Evolutionary conservation across 331 rosid species (phyloP).

Genomic region (Rosa hybrid): DNA sequence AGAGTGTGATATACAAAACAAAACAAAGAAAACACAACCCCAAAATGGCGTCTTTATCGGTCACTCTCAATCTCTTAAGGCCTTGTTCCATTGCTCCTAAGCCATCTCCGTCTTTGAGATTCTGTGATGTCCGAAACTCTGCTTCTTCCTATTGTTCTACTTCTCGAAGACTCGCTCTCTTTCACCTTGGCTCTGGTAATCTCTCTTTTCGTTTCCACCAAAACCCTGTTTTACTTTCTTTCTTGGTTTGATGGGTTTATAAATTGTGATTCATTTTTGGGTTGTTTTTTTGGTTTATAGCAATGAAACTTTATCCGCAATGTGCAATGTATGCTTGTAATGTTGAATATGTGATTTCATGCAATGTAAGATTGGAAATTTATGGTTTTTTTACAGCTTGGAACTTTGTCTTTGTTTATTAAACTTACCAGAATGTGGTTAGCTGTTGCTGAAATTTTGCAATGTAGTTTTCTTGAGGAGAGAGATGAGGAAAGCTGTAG

Average conservation of each 20-base stretch:
- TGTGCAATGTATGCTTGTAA: constrained; percentile 6
- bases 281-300: background rate
- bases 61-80: constrained; percentile 18
- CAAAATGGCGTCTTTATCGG: constrained; percentile 28
- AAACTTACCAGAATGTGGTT: background rate
- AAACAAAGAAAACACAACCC: background rate
- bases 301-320: background rate
- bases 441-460: background rate
- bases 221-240: background rate
- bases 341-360: constrained; percentile 4
- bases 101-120: constrained; percentile 7
- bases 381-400: background rate
- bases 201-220: background rate
- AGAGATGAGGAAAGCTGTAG: background rate
- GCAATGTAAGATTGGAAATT: background rate
- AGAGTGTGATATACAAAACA: background rate
- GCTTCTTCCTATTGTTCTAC: constrained; percentile 28
- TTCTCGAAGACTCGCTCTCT: constrained; percentile 60
- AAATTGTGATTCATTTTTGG: background rate
- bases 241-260: background rate
- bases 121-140: constrained; percentile 8
- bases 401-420: background rate
- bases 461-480: background rate
- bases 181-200: constrained; percentile 49
- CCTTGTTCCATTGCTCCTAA: constrained; percentile 21